Evolutionary conservation across 2,329 filamentous ascomycete species (phyloP), one percentile per base, ranked within the genome.

Genomic region (Westerdykella sp.): DNA sequence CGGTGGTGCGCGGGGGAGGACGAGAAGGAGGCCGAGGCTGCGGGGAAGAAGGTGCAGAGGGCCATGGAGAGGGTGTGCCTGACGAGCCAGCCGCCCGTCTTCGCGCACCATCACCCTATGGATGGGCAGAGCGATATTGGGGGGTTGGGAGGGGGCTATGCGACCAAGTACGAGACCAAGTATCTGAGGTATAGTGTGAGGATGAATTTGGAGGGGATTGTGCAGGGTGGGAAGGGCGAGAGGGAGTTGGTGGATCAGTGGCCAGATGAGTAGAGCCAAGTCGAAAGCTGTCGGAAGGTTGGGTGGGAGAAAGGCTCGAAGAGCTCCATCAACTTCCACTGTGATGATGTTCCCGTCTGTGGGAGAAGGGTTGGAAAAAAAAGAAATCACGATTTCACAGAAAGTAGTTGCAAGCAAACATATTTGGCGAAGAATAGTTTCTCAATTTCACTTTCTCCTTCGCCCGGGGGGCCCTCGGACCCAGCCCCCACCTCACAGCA

Each of bases 41-140:
- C 34, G 16, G 39, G 37, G 31, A 34, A 39, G 22, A 48, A 40
- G 21, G 30, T 34, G 5, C 43, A 30, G n/a, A 47, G 49, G 14
- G 43, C 36, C 11, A 47, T 42, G 32, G 55, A 60, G 36, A 53
- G 59, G 37, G 52, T 59, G 5, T 62, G 59, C 46, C 4, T 62
- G 9, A 53, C 55, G 10, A 48, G 40, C 14, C 59, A 62, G 39
- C 59, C 57, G 39, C 59, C 59, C 0, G 53, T 62, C 12, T 60
- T 62, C 31, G 57, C 56, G 21, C 59, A 60, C 25, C 59, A 62
- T 49, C 59, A 60, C 48, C 59, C 59, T 7, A 45, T 51, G 45
- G 46, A 55, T 23, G 59, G 59, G 18, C 51, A 60, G 50, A 60
- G 57, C 37, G 59, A 60, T 54, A 62, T 60, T 43, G 57, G 57